These are phyloP conservation scores for Puccinia hordei DNA, from an alignment of 1,284 basidiomycete genomes.

Conservation along the genomic window DNA sequence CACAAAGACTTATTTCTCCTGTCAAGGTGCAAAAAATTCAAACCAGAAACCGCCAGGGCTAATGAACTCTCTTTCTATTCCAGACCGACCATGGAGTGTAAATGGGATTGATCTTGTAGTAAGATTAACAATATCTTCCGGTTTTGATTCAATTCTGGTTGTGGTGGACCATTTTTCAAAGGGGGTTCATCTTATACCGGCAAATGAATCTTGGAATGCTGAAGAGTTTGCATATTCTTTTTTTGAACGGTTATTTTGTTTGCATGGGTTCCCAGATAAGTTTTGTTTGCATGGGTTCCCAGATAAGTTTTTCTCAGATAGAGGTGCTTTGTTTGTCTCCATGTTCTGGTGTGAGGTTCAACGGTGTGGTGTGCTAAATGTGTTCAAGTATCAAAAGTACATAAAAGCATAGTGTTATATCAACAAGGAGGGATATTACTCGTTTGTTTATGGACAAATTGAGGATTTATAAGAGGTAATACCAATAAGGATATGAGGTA, in stretches of 20 bases:
- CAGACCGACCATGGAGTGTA: background rate
- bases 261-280: conserved; percentile 27
- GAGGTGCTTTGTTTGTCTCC: conserved; percentile 18
- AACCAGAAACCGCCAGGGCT: background rate
- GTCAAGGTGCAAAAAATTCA: conserved; percentile 1
- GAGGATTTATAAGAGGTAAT: no score
- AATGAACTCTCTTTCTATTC: background rate
- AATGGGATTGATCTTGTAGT: conserved; percentile 35
- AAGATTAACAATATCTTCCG: conserved; percentile 9
- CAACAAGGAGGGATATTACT: no score
- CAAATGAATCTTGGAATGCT: background rate
- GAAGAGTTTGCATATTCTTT: background rate
- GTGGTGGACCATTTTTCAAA: conserved; percentile 2
- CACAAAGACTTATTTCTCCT: background rate
- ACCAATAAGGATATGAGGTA: no score
- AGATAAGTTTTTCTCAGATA: conserved; percentile 4
- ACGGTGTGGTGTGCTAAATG: no score
- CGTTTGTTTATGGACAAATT: no score
- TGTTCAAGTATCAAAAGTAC: no score
- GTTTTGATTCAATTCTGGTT: conserved; percentile 43
- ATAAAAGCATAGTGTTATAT: no score
- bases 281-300: no score
- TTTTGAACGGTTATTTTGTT: background rate
- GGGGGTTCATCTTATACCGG: conserved; percentile 26
- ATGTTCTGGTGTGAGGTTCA: background rate